phyloP scores from a whole-genome alignment of 1,139 yeast genomes.

The Arxiozyma bovina region DNA sequence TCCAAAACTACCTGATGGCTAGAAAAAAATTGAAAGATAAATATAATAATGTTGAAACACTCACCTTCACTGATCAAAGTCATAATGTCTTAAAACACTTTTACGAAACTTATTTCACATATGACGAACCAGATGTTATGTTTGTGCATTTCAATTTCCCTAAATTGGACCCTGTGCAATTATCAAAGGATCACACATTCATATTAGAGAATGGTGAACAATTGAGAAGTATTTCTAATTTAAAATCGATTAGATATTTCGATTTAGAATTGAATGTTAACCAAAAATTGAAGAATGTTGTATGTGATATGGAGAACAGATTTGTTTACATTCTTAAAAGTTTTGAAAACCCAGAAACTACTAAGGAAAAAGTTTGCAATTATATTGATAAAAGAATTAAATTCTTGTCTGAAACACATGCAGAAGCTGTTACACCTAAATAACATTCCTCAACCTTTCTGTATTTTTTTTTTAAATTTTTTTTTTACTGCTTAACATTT shows the following conservation, averaged over 20 bases:
- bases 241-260: conserved; percentile 19
- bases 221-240: conserved; percentile 22
- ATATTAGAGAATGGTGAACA: conserved; percentile 16
- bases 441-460: not conserved
- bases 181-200: not conserved
- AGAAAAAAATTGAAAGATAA: conserved; percentile 10
- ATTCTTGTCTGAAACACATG: conserved; percentile 15
- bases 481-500: too few species aligned
- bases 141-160: conserved; percentile 5
- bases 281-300: conserved; percentile 17
- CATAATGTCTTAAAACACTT: conserved; percentile 10
- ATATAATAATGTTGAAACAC: conserved; percentile 5
- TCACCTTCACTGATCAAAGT: not conserved
- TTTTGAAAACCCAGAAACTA: conserved; percentile 10
- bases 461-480: too few species aligned
- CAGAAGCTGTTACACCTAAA: not conserved
- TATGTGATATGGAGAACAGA: conserved; percentile 16
- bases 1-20: conserved; percentile 17
- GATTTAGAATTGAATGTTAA: conserved; percentile 29
- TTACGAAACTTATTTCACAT: not conserved
- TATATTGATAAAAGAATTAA: conserved; percentile 18
- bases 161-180: conserved; percentile 3
- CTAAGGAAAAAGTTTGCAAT: conserved; percentile 17
- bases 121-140: not conserved
- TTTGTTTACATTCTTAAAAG: conserved; percentile 21